Evolutionary conservation across 257 asterid genomes (phyloP), one percentile per base, ranked within the genome.

Genomic region (Phtheirospermum japonicum): DNA sequence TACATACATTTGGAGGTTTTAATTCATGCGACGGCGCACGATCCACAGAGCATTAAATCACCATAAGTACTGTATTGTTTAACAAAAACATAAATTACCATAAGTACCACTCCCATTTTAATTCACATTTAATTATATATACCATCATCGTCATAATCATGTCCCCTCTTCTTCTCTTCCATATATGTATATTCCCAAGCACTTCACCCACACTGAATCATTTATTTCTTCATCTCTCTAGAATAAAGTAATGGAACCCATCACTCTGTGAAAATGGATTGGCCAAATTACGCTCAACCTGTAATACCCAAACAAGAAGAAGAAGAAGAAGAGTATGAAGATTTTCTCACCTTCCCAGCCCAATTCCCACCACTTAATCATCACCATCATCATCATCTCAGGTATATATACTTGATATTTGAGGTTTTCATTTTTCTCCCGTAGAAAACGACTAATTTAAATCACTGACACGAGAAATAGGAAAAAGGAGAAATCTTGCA

Each of bases 21-120:
- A 62, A 32, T 52, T 42, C 58, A 52, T 26, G 19, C 63, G 66
- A 66, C 78, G 79, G 79, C 82, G 80, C 90, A 76, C 85, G 69
- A 70, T 45, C 74, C 63, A 36, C 72, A 5, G 20, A 9, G 80
- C 67, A 78, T 45, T 72, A 71, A 79, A 76, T 74, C 36, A n/a
- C n/a, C n/a, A n/a, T n/a, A n/a, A n/a, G n/a, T n/a, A n/a, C n/a
- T n/a, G n/a, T n/a, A n/a, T n/a, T n/a, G n/a, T n/a, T n/a, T n/a
- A n/a, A n/a, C n/a, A n/a, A n/a, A n/a, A n/a, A n/a, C n/a, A n/a
- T n/a, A n/a, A n/a, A n/a, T n/a, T n/a, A 40, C 34, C 53, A 66
- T 76, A 33, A n/a, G n/a, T n/a, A n/a, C n/a, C n/a, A n/a, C n/a
- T n/a, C n/a, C n/a, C n/a, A n/a, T n/a, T n/a, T n/a, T n/a, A n/a